A percentile compares a stretch with the other conserved stretches of the same genome.
Evolutionary conservation across 352 stramenopile genomes (phyloP).

Genomic region (Pythium dissimile): DNA sequence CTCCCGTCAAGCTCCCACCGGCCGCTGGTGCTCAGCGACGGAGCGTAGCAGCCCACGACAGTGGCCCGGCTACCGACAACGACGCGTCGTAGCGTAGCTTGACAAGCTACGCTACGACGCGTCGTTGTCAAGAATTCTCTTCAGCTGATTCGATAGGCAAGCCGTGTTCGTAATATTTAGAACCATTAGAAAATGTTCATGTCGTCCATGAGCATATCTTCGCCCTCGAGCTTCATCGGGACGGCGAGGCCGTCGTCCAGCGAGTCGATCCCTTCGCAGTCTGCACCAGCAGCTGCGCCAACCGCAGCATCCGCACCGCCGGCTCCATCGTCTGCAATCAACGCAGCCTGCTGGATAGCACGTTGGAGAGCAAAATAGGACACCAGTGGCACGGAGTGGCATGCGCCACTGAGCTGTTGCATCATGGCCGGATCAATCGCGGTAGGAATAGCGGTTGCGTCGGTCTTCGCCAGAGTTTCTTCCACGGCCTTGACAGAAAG

Average conservation of each 20-base stretch:
- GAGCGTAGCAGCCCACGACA: constrained; percentile 5
- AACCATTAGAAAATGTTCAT: constrained; percentile 74
- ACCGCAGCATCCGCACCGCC: background rate
- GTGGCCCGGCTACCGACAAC: constrained; percentile 1
- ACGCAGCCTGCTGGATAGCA: constrained; percentile 11
- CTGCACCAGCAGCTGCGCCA: constrained; percentile 32
- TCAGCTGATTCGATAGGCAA: background rate
- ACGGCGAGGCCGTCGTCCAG: constrained; percentile 69
- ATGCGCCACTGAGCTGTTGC: constrained; percentile 45
- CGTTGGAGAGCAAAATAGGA: constrained; percentile 76
- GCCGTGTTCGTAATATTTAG: constrained; percentile 10
- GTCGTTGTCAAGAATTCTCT: too few relatives aligned
- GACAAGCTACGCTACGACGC: too few relatives aligned
- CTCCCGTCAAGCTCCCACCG: constrained; percentile 45
- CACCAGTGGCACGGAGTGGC: constrained; percentile 76
- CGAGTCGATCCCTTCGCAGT: constrained; percentile 74
- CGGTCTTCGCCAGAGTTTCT: constrained; percentile 24
- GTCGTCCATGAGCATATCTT: constrained; percentile 81
- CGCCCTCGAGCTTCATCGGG: constrained; percentile 81
- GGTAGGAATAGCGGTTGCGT: constrained; percentile 13
- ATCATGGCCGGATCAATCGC: constrained; percentile 41
- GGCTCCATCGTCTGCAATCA: background rate
- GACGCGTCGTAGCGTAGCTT: too few relatives aligned
- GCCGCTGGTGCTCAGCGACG: constrained; percentile 28
- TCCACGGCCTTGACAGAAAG: constrained; percentile 57